Percentiles rank a stretch among this genome's conserved stretches.
These are phyloP conservation scores for Saccharomycopsis schoenii DNA, from an alignment of 805 yeast genomes.

Conservation along the genomic window DNA sequence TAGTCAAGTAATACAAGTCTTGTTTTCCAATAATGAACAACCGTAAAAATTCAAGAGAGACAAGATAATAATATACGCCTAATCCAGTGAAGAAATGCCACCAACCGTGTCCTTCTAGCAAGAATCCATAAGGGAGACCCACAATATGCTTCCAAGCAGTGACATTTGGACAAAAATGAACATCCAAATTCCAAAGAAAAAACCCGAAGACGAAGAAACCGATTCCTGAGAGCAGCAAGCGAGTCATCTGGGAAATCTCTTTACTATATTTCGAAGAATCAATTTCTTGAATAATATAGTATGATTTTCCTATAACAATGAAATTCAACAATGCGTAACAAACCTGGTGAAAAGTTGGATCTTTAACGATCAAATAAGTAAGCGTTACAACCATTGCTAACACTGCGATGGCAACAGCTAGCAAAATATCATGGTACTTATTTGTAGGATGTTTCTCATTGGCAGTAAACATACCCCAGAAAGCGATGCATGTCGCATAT, in stretches of 20 bases:
- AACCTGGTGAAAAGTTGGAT: constrained; percentile 84
- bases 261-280: constrained; percentile 8
- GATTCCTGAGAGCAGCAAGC: constrained; percentile 51
- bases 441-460: constrained; percentile 34
- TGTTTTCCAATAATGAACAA: constrained; percentile 52
- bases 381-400: constrained; percentile 52
- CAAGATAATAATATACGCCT: constrained; percentile 80
- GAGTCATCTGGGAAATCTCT: constrained; percentile 32
- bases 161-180: constrained; percentile 50
- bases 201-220: constrained; percentile 63
- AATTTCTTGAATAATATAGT: constrained; percentile 32
- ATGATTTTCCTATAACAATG: constrained; percentile 56
- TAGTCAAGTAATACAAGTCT: constrained; percentile 29
- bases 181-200: constrained; percentile 82
- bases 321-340: constrained; percentile 74
- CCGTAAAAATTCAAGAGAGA: constrained; percentile 68
- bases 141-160: constrained; percentile 23
- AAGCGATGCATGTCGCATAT: constrained; percentile 92
- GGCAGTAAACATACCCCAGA: constrained; percentile 66
- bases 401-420: constrained; percentile 4
- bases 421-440: constrained; percentile 13
- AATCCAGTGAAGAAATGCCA: constrained; percentile 87
- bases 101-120: constrained; percentile 94
- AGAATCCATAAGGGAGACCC: constrained; percentile 79
- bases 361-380: constrained; percentile 59